Evolutionary conservation across 305 asterid species (phyloP).

Genomic region (Fraxinus dipetala): DNA sequence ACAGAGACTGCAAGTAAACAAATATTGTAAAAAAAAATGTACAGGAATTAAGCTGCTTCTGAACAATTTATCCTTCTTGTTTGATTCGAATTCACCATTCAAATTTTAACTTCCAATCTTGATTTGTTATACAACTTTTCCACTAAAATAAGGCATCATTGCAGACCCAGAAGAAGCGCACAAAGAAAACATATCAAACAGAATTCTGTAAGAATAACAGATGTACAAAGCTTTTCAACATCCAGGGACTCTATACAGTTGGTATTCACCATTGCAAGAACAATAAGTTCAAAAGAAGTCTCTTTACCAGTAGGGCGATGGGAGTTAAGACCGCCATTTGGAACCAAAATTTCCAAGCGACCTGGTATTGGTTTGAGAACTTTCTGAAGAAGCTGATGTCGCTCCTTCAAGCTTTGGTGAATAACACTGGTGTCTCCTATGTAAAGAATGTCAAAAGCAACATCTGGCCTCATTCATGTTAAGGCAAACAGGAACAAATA

Average conservation of each 20-base stretch:
- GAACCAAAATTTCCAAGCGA: slow-evolving; percentile 91
- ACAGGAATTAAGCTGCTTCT: neutral
- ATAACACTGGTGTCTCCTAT: slow-evolving; percentile 94
- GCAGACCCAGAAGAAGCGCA: neutral
- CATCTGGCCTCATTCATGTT: slow-evolving; percentile 57
- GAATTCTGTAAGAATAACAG: neutral
- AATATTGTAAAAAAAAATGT: neutral
- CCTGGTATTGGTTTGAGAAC: slow-evolving; percentile 73
- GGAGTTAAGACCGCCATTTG: slow-evolving; percentile 65
- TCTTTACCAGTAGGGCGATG: slow-evolving; percentile 68
- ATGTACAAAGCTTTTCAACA: neutral
- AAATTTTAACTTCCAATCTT: neutral
- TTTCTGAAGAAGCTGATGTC: slow-evolving; percentile 71
- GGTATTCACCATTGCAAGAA: neutral
- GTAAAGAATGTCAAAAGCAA: slow-evolving; percentile 88
- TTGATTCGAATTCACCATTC: neutral
- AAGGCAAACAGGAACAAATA: slow-evolving; percentile 34
- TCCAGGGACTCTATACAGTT: neutral
- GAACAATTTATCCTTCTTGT: neutral
- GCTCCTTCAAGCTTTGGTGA: slow-evolving; percentile 86
- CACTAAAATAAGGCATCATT: neutral
- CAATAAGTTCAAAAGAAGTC: neutral
- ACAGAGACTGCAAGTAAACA: neutral
- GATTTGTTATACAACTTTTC: neutral
- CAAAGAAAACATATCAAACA: neutral